Percentiles rank a stretch among this genome's conserved stretches.
Evolutionary conservation across 306 rosid species (phyloP).

Genomic region (Ammopiptanthus mongolicus): DNA sequence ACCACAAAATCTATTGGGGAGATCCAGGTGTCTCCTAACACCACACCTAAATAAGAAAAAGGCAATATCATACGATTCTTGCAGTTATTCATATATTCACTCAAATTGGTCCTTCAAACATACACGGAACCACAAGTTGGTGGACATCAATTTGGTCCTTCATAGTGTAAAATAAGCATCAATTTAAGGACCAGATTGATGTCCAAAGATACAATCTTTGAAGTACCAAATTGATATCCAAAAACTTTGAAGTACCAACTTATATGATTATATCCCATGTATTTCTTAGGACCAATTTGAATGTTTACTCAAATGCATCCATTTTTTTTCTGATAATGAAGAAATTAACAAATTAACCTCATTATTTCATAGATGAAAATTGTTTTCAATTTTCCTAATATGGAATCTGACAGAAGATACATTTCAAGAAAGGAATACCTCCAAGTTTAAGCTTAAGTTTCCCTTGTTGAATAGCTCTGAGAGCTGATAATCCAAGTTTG

Average conservation of each 20-base stretch:
- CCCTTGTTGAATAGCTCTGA: slow-evolving; percentile 48
- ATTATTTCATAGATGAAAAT: not conserved
- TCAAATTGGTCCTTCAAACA: too few species aligned
- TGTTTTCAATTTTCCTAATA: not conserved
- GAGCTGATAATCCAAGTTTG: slow-evolving; percentile 62
- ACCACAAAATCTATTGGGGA: slow-evolving; percentile 95
- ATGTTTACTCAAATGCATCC: not conserved
- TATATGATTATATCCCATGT: too few species aligned
- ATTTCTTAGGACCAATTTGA: not conserved
- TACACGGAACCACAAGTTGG: too few species aligned
- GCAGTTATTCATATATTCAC: not conserved
- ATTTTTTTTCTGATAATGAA: not conserved
- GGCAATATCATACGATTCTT: not conserved
- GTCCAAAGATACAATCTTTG: too few species aligned
- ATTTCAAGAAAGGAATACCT: slow-evolving; percentile 36
- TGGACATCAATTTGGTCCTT: too few species aligned
- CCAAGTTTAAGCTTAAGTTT: slow-evolving; percentile 54
- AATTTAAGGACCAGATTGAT: too few species aligned
- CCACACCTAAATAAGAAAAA: slow-evolving; percentile 62
- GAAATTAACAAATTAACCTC: not conserved
- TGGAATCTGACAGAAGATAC: not conserved
- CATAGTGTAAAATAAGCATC: too few species aligned
- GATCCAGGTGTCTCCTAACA: slow-evolving; percentile 90
- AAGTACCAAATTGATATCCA: too few species aligned
- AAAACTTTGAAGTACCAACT: too few species aligned